A percentile compares a stretch with the other conserved stretches of the same genome.
Conservation (phyloP, 2,329 filamentous ascomycete species). For the Tolypocladium guangdongense region DNA sequence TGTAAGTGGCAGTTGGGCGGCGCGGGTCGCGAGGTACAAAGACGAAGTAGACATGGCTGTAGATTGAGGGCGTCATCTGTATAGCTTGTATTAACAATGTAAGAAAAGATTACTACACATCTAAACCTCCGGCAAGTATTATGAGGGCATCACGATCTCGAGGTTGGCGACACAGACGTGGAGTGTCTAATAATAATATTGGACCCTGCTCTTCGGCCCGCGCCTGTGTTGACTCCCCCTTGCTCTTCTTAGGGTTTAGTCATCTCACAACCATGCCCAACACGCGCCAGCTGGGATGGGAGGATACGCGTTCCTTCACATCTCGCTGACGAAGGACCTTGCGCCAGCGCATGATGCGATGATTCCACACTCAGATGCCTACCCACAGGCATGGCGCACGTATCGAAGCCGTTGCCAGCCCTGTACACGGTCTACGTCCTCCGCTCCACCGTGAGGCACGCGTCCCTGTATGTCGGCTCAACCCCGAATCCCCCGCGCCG, state of each 20-base stretch:
- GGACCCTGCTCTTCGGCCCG: too few species aligned
- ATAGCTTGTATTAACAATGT: neutral
- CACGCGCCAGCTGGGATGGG: neutral
- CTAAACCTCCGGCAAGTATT: neutral
- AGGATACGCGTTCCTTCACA: neutral
- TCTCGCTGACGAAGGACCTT: neutral
- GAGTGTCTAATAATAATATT: too few species aligned
- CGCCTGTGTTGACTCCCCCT: too few species aligned
- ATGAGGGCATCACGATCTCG: neutral
- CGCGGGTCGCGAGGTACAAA: neutral
- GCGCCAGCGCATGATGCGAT: neutral
- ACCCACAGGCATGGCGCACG: slow-evolving; percentile 24
- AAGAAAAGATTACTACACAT: neutral
- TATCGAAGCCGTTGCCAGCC: slow-evolving; percentile 58
- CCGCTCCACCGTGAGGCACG: slow-evolving; percentile 64
- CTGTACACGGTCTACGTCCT: slow-evolving; percentile 92
- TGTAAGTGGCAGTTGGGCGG: slow-evolving; percentile 31
- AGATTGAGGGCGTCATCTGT: neutral
- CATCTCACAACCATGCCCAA: neutral
- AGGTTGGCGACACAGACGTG: neutral
- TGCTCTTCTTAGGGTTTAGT: neutral
- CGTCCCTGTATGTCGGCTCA: slow-evolving; percentile 76
- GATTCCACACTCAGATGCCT: neutral
- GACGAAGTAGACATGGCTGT: neutral
- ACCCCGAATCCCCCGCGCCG: slow-evolving; percentile 81